phyloP scores from a whole-genome alignment of 768 basidiomycete species.

The Auriscalpium microsporum region DNA sequence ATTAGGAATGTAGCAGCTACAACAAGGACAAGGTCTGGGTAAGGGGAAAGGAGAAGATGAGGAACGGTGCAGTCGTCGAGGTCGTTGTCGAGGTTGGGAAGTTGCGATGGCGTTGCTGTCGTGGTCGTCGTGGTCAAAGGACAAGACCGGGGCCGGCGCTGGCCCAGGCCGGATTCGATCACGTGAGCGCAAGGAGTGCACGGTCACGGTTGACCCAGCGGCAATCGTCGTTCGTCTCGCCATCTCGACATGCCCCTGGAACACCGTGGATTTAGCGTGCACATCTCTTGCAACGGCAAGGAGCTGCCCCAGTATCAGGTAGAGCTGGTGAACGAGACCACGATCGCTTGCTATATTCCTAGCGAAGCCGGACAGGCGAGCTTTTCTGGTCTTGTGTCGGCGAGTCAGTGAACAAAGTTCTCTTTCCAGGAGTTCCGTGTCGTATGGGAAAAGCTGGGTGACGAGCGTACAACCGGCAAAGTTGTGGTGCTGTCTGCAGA shows the following conservation, averaged over 20 bases:
- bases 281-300: not conserved
- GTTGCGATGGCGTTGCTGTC: too few relatives aligned
- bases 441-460: not conserved
- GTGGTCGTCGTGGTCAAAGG: not conserved
- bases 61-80: not conserved
- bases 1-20: conserved; percentile 11
- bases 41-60: not conserved
- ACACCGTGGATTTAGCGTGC: not conserved
- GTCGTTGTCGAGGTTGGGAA: not conserved
- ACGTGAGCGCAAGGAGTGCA: not conserved
- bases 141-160: not conserved
- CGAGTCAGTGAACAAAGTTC: not conserved
- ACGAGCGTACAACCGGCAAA: too few relatives aligned
- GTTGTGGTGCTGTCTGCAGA: too few relatives aligned
- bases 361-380: conserved; percentile 1
- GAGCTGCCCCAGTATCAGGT: not conserved
- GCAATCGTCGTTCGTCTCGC: not conserved
- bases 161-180: not conserved
- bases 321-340: not conserved
- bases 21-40: not conserved
- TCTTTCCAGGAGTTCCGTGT: not conserved
- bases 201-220: not conserved
- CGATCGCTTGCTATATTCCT: not conserved
- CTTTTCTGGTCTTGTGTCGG: not conserved
- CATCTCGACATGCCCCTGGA: not conserved